phyloP scores from a whole-genome alignment of 805 yeast genomes.

The Nakazawaea ernobii region DNA sequence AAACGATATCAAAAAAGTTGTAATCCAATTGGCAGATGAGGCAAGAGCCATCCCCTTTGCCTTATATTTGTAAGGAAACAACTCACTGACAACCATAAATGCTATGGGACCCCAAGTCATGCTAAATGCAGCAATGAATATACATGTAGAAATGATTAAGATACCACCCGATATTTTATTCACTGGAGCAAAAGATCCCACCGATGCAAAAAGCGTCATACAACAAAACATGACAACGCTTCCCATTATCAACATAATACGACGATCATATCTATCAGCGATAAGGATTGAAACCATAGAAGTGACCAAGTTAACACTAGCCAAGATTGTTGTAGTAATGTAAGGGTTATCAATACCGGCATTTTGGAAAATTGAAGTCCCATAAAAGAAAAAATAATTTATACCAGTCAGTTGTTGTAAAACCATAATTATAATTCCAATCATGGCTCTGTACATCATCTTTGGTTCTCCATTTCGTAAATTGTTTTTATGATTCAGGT shows the following conservation, averaged over 20 bases:
- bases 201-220: conserved; percentile 50
- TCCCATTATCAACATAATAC: conserved; percentile 40
- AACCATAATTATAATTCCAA: conserved; percentile 23
- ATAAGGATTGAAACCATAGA: conserved; percentile 43
- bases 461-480: conserved; percentile 22
- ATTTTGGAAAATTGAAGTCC: conserved; percentile 47
- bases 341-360: conserved; percentile 53
- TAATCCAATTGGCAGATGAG: conserved; percentile 57
- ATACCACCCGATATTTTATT: conserved; percentile 37
- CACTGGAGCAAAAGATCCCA: conserved; percentile 41
- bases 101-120: conserved; percentile 72
- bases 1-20: conserved; percentile 58
- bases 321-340: conserved; percentile 49
- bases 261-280: conserved; percentile 45
- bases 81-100: conserved; percentile 58
- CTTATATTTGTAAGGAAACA: conserved; percentile 58
- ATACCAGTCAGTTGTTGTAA: conserved; percentile 55
- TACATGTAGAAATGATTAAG: conserved; percentile 53
- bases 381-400: conserved; percentile 64
- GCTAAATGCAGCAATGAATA: conserved; percentile 60
- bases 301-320: conserved; percentile 46
- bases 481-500: neutral
- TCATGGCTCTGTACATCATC: conserved; percentile 21
- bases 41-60: conserved; percentile 50
- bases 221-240: conserved; percentile 42